These are phyloP conservation scores for Pleurostoma richardsiae DNA, from an alignment of 2,329 filamentous ascomycete genomes.

Conservation along the genomic window DNA sequence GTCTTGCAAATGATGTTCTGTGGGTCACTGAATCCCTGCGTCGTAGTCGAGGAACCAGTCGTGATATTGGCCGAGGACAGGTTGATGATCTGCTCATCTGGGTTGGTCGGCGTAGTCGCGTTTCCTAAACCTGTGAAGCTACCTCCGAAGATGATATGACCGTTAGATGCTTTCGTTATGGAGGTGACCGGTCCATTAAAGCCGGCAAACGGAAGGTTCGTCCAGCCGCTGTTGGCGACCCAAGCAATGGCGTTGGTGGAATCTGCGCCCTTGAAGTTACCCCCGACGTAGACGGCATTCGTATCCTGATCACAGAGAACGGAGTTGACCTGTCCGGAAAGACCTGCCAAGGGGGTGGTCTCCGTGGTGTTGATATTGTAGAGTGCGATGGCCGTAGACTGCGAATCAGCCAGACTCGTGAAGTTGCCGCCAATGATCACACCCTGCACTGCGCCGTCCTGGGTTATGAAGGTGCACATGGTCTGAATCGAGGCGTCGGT, in stretches of 20 bases:
- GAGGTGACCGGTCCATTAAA: conserved; percentile 91
- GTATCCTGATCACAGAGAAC: conserved; percentile 75
- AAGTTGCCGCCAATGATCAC: conserved; percentile 93
- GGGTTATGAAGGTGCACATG: conserved; percentile 75
- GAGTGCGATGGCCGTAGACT: conserved; percentile 74
- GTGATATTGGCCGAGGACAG: conserved; percentile 73
- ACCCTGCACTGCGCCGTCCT: conserved; percentile 62
- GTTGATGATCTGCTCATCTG: conserved; percentile 77
- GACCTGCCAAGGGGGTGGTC: conserved; percentile 70
- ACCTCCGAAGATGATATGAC: conserved; percentile 88
- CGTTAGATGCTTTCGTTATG: conserved; percentile 74
- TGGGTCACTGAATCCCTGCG: conserved; percentile 66
- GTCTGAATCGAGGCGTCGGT: conserved; percentile 81
- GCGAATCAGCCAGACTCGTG: conserved; percentile 74
- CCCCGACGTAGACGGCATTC: conserved; percentile 85
- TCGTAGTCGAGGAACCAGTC: conserved; percentile 56
- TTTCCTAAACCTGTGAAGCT: conserved; percentile 86
- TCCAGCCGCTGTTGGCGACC: conserved; percentile 64
- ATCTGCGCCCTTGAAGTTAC: conserved; percentile 72
- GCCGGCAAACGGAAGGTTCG: conserved; percentile 80
- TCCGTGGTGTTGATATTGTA: conserved; percentile 69
- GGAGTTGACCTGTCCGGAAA: conserved; percentile 77
- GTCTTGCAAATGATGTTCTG: conserved; percentile 79
- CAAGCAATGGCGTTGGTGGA: conserved; percentile 89
- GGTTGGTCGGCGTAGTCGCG: conserved; percentile 59